phyloP scores from a whole-genome alignment of 225 moss, liverwort and hornwort species.

The Physcomitrellopsis africana region DNA sequence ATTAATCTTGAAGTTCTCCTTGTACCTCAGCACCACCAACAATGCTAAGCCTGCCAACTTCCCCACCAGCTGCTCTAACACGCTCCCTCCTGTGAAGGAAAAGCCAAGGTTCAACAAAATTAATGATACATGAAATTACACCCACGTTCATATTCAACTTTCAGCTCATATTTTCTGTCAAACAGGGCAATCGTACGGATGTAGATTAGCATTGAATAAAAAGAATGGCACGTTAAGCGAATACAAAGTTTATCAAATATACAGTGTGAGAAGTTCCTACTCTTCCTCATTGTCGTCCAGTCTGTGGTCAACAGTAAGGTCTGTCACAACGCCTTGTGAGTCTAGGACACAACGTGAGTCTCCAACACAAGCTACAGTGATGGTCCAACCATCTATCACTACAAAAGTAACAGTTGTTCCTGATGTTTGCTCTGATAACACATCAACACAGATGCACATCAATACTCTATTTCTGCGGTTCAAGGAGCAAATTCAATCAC shows the following conservation, averaged over 20 bases:
- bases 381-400: slow-evolving; percentile 85
- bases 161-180: no score
- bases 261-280: slow-evolving; percentile 30
- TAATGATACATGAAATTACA: not conserved
- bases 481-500: not conserved
- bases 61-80: slow-evolving; percentile 82
- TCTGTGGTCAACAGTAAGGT: slow-evolving; percentile 89
- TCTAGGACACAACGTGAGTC: slow-evolving; percentile 83
- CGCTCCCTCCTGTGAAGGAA: slow-evolving; percentile 62
- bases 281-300: slow-evolving; percentile 85
- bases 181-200: not conserved
- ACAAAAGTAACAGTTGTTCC: slow-evolving; percentile 89
- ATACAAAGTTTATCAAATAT: not conserved
- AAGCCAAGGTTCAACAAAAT: slow-evolving; percentile 17
- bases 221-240: not conserved
- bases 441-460: not conserved
- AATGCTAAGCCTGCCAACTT: slow-evolving; percentile 82
- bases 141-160: not conserved
- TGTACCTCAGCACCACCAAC: slow-evolving; percentile 80
- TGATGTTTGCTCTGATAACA: slow-evolving; percentile 68
- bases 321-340: slow-evolving; percentile 63
- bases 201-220: not conserved
- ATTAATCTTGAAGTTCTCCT: not conserved
- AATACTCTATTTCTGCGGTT: not conserved
- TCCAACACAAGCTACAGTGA: slow-evolving; percentile 86